Percentiles rank a stretch among this genome's conserved stretches.
phyloP scores from a whole-genome alignment of 345 rosid genomes.

The Conringia planisiliqua region DNA sequence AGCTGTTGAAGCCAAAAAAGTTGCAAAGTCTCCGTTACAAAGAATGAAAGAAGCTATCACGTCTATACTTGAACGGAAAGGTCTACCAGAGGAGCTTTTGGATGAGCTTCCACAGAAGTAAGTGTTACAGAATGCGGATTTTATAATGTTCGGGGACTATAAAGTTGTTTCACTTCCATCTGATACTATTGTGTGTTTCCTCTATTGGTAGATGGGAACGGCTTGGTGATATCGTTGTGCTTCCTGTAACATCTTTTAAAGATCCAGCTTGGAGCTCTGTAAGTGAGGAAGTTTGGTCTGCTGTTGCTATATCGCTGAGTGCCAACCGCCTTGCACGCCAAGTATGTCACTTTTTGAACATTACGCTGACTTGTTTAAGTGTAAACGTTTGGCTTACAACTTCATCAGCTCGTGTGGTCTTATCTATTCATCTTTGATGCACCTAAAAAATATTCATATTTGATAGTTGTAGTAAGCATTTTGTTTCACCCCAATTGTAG shows the following conservation, averaged over 20 bases:
- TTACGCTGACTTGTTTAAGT: neutral
- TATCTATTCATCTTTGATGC: neutral
- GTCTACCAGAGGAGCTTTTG: slow-evolving; percentile 50
- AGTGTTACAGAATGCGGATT: slow-evolving; percentile 23
- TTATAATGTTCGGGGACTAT: neutral
- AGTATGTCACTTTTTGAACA: slow-evolving; percentile 41
- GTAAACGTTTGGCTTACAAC: neutral
- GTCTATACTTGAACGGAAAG: slow-evolving; percentile 48
- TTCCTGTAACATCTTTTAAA: slow-evolving; percentile 69
- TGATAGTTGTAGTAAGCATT: neutral
- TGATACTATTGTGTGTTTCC: slow-evolving; percentile 4
- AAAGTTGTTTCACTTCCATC: slow-evolving; percentile 5
- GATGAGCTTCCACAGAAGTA: slow-evolving; percentile 76
- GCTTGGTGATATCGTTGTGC: slow-evolving; percentile 82
- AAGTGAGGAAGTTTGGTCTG: slow-evolving; percentile 70
- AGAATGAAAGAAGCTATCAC: slow-evolving; percentile 58
- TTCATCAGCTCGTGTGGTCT: neutral
- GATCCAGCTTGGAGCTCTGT: slow-evolving; percentile 73
- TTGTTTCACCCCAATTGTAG: neutral
- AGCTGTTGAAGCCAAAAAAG: slow-evolving; percentile 49
- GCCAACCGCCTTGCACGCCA: slow-evolving; percentile 73
- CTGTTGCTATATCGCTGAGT: slow-evolving; percentile 59
- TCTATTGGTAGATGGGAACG: slow-evolving; percentile 71
- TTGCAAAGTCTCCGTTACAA: slow-evolving; percentile 57
- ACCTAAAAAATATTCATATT: neutral